Base-by-base conservation (phyloP, 495 filamentous ascomycete genomes). In the Tetracladium marchalianum region DNA sequence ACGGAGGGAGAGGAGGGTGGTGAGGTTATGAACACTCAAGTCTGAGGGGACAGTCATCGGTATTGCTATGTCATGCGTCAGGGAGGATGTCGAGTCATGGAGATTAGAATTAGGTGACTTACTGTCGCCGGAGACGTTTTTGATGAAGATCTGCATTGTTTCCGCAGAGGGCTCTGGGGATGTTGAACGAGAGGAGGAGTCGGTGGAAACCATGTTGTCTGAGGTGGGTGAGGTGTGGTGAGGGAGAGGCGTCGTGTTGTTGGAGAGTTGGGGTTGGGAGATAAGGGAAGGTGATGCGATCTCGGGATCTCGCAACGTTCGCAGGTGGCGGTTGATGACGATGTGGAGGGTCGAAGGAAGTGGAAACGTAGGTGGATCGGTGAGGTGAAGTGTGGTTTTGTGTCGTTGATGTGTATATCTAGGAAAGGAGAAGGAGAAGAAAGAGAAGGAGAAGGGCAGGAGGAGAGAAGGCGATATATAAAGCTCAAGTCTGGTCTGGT, bases 101-200 rank as follows among this genome's bases (percentile, higher is more conserved):
- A 39, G 47, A 18, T 35, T n/a, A 18, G 17, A 44, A 18, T 35
- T n/a, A 18, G 17, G 46, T 16, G 27, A 52, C 69, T 57, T 59
- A 74, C 70, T 74, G 46, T 66, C 58, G 43, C 70, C 70, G 5
- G 62, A 53, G 31, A 72, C 45, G 49, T 62, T 62, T 58, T 70
- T 71, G 54, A 74, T 62, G 60, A 74, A 74, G 58, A 74, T 69
- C 54, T 72, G 68, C 59, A 74, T 70, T 2, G 63, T 67, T 9
- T 65, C 60, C 40, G 41, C 27, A 12, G 34, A 13, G 17, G 32
- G 35, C 35, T 60, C 57, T 42, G 54, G 52, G 24, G 54, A 56
- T n/a, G 54, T 42, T 9, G 54, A 54, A 18, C 54, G 57, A 37
- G 57, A 60, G 24, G 35, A 32, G 15, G 55, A 12, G 35, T 46